These are phyloP conservation scores for Hericium alpestre DNA, from an alignment of 768 basidiomycete species.

Conservation along the genomic window DNA sequence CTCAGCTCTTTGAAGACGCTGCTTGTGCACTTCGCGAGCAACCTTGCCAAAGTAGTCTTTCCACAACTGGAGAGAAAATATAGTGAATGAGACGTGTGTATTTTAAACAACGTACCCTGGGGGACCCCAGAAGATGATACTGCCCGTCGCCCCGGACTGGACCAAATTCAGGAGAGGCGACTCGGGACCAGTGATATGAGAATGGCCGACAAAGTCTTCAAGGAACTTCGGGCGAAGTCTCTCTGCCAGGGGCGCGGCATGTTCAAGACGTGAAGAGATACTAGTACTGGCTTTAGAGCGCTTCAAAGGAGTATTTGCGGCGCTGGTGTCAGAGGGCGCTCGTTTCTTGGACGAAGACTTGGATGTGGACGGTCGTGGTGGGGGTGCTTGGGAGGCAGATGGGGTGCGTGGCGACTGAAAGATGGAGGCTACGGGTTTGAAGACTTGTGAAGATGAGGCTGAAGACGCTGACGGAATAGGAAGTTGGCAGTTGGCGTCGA, in stretches of 20 bases:
- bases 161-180: conserved; percentile 46
- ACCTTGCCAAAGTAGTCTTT: conserved; percentile 66
- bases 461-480: not conserved
- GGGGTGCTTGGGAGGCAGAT: not conserved
- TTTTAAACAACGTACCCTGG: conserved; percentile 53
- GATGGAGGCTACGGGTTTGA: not conserved
- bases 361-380: not conserved
- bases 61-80: conserved; percentile 37
- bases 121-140: conserved; percentile 66
- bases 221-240: conserved; percentile 54
- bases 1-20: conserved; percentile 67
- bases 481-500: not conserved
- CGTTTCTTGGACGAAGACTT: not conserved
- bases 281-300: not conserved
- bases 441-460: not conserved
- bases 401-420: not conserved
- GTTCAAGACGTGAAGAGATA: conserved; percentile 8
- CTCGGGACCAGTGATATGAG: conserved; percentile 45
- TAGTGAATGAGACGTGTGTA: conserved; percentile 74
- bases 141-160: conserved; percentile 41
- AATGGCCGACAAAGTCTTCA: conserved; percentile 65
- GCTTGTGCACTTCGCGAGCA: conserved; percentile 51
- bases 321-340: no score
- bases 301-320: not conserved
- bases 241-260: conserved; percentile 57